Evolutionary conservation across 345 rosid species (phyloP), one percentile per base, ranked within the genome.

Genomic region (Salix brachista): DNA sequence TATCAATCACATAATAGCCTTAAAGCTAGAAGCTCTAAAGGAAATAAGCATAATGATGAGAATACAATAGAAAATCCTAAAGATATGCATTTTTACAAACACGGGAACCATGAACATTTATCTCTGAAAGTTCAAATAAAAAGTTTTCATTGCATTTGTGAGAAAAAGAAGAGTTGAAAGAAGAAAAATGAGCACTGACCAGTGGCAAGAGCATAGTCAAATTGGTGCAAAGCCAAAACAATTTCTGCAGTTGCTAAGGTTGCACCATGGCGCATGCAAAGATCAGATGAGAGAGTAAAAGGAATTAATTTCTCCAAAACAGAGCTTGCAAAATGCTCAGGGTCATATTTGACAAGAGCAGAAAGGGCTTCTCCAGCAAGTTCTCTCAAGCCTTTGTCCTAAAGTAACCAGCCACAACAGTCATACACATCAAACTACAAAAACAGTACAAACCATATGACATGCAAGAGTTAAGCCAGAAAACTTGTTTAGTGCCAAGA

Each of bases 371-470:
- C 92, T 19, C 91, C 84, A 65, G 97, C 88, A 85, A 91, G 96
- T 84, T 93, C 97, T 86, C 99, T 93, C 85, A 96, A 86, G 85
- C 90, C 89, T 87, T 87, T 93, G 54, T 95, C 99, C 99, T 95
- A 84, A 3, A 75, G 34, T 72, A 62, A 72, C 21, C 74, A 80
- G 42, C 36, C 52, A 39, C 50, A 46, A 13, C 50, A 46, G 50
- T 46, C 18, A 46, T 46, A 4, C 50, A 65, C 56, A 52, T 69
- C 26, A 26, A 61, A 73, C 36, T 58, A 39, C 19, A 11, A 14
- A 11, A 41, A 32, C 44, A 13, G 34, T 48, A 36, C 67, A 48
- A 72, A 48, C 61, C 11, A 39, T 17, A 65, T 70, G 62, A 71
- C 34, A 70, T 18, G 19, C 10, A 64, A 75, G 30, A 67, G 3